Base-by-base conservation (phyloP, 768 basidiomycete species). In the Hydnum rufescens region DNA sequence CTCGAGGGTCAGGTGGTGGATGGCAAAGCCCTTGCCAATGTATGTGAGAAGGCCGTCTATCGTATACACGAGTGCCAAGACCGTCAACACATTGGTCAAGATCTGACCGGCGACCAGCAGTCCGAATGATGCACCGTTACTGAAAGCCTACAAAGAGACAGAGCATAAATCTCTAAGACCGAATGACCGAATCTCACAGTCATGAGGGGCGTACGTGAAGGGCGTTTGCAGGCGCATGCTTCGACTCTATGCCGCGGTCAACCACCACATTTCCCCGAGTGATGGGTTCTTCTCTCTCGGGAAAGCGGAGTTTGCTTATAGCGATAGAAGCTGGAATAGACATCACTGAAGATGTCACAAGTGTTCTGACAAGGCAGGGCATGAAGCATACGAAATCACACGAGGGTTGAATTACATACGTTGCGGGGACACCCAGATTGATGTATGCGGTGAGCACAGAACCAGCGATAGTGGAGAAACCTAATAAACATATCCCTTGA, bases 321-420 rank as follows among this genome's bases (percentile, higher is more conserved):
- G 88, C 75, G 62, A 93, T 90, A 13, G 87, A 89, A 0, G 89
- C 90, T 19, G 90, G 90, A 55, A 95, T 93, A 63, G 80, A 83
- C 89, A 93, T 93, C 54, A 92, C 81, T 4, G 85, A 87, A 3
- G 89, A 81, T 2, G 88, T 90, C 59, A 89, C 70, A 23, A 88
- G 70, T 61, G 83, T 89, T 28, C n/a, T n/a, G n/a, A 53, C 57
- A 34, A 39, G 19, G 8, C 8, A 8, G 36, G 19, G 36, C 36
- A 39, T 19, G 8, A 19, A 8, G 36, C 36, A 39, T 39, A 8
- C 36, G 36, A 19, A 19, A 19, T 39, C 19, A 19, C 36, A 8
- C 19, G 36, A 19, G 36, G 36, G 36, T 8, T 39, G 36, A 39
- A 19, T 19, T 39, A 59, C 28, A 63, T n/a, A n/a, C 82, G 86